Conservation (phyloP, 345 rosid species). For the Melaleuca quinquenervia region DNA sequence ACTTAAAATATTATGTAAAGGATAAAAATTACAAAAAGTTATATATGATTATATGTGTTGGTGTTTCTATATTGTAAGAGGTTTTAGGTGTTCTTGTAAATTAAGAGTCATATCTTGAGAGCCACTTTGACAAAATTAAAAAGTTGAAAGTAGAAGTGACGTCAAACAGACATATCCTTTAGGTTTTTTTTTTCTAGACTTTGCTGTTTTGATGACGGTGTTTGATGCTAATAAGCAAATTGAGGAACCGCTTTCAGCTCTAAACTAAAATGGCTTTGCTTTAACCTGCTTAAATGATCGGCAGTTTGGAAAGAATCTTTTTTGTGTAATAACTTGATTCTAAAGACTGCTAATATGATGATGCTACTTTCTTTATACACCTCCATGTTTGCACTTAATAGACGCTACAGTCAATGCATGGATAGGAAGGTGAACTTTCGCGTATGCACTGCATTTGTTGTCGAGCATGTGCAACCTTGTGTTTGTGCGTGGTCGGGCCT, state of each 20-base stretch:
- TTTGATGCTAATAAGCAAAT: not conserved
- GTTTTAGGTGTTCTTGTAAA: not conserved
- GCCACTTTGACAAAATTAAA: not conserved
- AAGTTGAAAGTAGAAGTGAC: not conserved
- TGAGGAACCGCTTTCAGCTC: not conserved
- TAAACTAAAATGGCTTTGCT: not conserved
- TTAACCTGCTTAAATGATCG: not conserved
- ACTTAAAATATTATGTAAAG: not conserved
- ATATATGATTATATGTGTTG: not conserved
- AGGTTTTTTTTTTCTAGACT: not conserved
- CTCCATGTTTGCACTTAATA: not conserved
- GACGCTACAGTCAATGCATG: not conserved
- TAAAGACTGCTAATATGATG: not conserved
- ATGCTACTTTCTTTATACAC: not conserved
- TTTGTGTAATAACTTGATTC: not conserved
- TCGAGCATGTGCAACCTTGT: not conserved
- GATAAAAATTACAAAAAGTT: not conserved
- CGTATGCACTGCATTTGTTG: not conserved
- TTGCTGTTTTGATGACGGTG: not conserved
- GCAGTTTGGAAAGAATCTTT: not conserved
- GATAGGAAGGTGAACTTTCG: not conserved
- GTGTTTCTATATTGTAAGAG: not conserved
- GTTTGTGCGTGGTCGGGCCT: not conserved
- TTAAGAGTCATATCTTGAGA: not conserved
- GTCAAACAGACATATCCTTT: not conserved